Percentiles rank a stretch among this genome's conserved stretches.
These are phyloP conservation scores for Crithidia mellificae DNA, from an alignment of 208 protist genomes.

Conservation along the genomic window DNA sequence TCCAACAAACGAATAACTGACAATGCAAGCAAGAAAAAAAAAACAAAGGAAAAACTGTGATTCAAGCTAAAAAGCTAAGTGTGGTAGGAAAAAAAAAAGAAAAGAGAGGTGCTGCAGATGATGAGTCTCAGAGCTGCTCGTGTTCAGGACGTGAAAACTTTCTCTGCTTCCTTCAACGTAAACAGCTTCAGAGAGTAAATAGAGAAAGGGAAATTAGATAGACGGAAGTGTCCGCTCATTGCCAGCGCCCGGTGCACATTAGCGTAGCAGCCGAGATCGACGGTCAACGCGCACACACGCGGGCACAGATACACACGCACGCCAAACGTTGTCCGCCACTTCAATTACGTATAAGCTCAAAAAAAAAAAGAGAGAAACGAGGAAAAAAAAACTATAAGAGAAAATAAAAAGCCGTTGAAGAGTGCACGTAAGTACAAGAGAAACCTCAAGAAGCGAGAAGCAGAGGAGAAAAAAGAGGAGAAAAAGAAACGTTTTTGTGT, in stretches of 20 bases:
- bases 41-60: neutral
- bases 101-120: neutral
- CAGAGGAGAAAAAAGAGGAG: neutral
- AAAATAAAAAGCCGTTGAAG: conserved; percentile 3
- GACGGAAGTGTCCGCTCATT: neutral
- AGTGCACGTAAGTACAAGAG: neutral
- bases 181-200: too few species aligned
- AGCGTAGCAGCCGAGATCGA: neutral
- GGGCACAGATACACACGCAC: neutral
- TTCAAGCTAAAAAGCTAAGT: too few species aligned
- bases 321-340: neutral
- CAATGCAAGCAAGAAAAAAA: neutral
- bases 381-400: conserved; percentile 19
- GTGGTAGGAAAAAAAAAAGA: neutral
- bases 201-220: too few species aligned
- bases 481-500: conserved; percentile 16
- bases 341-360: neutral
- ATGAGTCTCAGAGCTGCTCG: too few species aligned
- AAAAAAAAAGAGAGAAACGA: too few species aligned
- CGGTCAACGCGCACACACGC: neutral
- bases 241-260: neutral
- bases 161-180: too few species aligned
- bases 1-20: neutral
- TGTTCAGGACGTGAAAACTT: too few species aligned
- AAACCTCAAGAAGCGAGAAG: neutral